A percentile compares a stretch with the other conserved stretches of the same genome.
Evolutionary conservation across 1,284 basidiomycete species (phyloP).

Genomic region (Puccinia brachypodii): DNA sequence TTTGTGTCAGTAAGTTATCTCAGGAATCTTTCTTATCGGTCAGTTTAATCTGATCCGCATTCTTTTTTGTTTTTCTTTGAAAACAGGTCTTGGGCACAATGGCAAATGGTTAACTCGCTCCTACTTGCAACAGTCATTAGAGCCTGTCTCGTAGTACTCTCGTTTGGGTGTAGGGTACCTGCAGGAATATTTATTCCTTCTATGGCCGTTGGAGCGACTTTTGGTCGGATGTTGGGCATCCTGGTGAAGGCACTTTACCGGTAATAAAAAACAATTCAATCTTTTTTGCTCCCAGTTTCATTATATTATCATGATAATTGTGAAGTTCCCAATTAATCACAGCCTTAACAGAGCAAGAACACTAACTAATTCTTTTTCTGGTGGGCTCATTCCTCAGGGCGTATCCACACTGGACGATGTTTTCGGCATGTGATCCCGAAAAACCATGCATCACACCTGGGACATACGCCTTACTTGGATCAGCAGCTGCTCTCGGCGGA

Average conservation of each 20-base stretch:
- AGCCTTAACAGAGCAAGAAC: not conserved
- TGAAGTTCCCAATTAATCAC: not conserved
- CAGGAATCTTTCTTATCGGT: not conserved
- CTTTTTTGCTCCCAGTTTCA: not conserved
- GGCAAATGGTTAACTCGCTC: slow-evolving; percentile 90
- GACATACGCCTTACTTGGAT: slow-evolving; percentile 92
- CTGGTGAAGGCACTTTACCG: slow-evolving; percentile 86
- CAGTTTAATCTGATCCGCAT: not conserved
- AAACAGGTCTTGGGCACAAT: slow-evolving; percentile 77
- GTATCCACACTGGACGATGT: slow-evolving; percentile 78
- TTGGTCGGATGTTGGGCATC: slow-evolving; percentile 93
- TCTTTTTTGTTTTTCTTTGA: not conserved
- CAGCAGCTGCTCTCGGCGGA: slow-evolving; percentile 92
- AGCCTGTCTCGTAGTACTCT: slow-evolving; percentile 80
- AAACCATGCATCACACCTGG: slow-evolving; percentile 97
- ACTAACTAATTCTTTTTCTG: not conserved
- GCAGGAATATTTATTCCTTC: slow-evolving; percentile 97
- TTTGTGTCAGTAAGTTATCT: slow-evolving; percentile 79
- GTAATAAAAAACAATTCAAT: slow-evolving; percentile 60
- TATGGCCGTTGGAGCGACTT: slow-evolving; percentile 95
- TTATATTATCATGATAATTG: slow-evolving; percentile 1
- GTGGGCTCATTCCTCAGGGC: slow-evolving; percentile 62
- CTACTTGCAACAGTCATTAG: slow-evolving; percentile 87
- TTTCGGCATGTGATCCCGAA: slow-evolving; percentile 85
- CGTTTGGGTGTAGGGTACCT: slow-evolving; percentile 94